Evolutionary conservation across 1,284 basidiomycete genomes (phyloP), one percentile per base, ranked within the genome.

Genomic region (Cutaneotrichosporon mucoides): DNA sequence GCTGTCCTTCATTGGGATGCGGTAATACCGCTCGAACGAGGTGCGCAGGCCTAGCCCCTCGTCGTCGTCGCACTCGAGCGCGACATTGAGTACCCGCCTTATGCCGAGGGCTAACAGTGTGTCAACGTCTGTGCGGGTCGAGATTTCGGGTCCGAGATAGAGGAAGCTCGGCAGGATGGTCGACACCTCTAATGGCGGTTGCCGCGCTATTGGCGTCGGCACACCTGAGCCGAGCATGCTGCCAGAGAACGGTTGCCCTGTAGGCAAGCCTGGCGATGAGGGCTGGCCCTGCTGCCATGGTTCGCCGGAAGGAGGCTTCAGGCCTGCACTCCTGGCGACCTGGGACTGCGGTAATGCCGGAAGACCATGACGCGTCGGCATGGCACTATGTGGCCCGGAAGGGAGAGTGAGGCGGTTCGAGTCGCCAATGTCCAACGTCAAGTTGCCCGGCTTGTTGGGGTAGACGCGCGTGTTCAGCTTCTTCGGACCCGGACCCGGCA

Each of bases 1-100:
- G 3, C 86, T 92, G 79, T 98, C 94, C 66, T 90, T 82, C 89
- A 98, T 92, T 2, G 92, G 89, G 41, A 98, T 88, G 66, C 87
- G 87, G 50, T 84, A 81, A 73, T 97, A 96, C 63, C 84, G 84
- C 64, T 90, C 88, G 72, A 97, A 95, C 33, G 81, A 80, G 54
- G 84, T 81, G 36, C 81, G 81, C 60, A 94, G 70, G 16, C 80
- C 78, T 60, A 93, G 77, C 0, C 86, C 89, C 57, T 87, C 85
- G 71, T 92, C 86, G 66, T 92, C 85, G 16, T 92, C 86, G 73
- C 92, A 94, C 76, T 98, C 95, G 35, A 84, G 82, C 5, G 94
- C 94, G 42, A 96, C 86, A 70, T 98, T 98, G 60, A 98, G 78
- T 60, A 98, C 91, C 48, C 91, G 82, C 71, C 85, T 88, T 55